These are phyloP conservation scores for Candida tammaniensis DNA, from an alignment of 805 yeast species.

Conservation along the genomic window DNA sequence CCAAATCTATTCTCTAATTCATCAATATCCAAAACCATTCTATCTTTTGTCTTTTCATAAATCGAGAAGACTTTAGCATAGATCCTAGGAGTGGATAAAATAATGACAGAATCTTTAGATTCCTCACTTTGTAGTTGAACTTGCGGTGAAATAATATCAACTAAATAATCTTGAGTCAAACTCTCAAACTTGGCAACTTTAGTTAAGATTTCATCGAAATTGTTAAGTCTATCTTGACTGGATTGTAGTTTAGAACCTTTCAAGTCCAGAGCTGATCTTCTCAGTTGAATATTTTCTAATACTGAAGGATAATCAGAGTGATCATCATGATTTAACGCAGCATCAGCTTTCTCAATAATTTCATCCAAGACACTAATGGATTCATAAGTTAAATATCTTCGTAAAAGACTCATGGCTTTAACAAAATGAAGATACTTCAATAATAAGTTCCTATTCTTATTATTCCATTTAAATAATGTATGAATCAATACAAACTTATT, in stretches of 20 bases:
- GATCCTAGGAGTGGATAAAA: conserved; percentile 72
- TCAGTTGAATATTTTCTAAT: conserved; percentile 1
- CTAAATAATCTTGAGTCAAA: conserved; percentile 36
- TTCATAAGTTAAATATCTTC: conserved; percentile 33
- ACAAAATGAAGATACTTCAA: conserved; percentile 38
- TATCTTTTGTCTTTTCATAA: conserved; percentile 36
- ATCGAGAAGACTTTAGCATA: conserved; percentile 69
- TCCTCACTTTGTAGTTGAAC: conserved; percentile 42
- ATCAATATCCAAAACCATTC: conserved; percentile 34
- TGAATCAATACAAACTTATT: conserved; percentile 37
- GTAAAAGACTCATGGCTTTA: conserved; percentile 23
- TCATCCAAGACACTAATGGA: conserved; percentile 32
- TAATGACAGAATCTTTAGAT: conserved; percentile 50
- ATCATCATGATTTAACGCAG: conserved; percentile 7
- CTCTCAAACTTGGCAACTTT: conserved; percentile 19
- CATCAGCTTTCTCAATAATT: conserved; percentile 21
- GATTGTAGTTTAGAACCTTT: conserved; percentile 2
- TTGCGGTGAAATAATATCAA: conserved; percentile 42
- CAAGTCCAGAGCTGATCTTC: neutral
- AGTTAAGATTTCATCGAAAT: conserved; percentile 31
- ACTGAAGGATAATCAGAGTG: conserved; percentile 18
- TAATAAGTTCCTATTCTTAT: conserved; percentile 29
- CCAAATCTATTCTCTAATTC: conserved; percentile 66
- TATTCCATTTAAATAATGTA: conserved; percentile 44
- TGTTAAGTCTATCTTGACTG: conserved; percentile 21